A percentile compares a stretch with the other conserved stretches of the same genome.
Evolutionary conservation across 2,329 filamentous ascomycete genomes (phyloP).

Genomic region (Alternaria sp.): DNA sequence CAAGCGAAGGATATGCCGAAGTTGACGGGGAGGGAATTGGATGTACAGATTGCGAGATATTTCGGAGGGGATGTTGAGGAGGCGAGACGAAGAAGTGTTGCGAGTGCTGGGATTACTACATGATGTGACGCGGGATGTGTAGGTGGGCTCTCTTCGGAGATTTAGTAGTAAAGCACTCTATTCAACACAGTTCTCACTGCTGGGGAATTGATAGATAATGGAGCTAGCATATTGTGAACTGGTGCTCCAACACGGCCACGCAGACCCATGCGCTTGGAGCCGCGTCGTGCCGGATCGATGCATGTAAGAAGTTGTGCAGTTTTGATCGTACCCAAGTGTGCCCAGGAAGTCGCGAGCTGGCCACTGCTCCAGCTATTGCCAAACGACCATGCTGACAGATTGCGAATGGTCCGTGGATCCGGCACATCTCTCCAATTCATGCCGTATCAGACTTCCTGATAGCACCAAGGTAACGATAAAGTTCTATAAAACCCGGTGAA

Average conservation of each 20-base stretch:
- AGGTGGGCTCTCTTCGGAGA: background rate
- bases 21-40: conserved; percentile 12
- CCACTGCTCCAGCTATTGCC: background rate
- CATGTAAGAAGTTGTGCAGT: background rate
- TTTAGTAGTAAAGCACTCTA: background rate
- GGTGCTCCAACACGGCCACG: background rate
- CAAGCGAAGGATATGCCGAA: conserved; percentile 17
- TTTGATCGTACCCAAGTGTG: background rate
- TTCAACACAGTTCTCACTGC: background rate
- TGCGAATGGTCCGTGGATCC: background rate
- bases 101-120: background rate
- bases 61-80: conserved; percentile 21
- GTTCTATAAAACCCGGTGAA: background rate
- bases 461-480: conserved; percentile 1
- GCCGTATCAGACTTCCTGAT: background rate
- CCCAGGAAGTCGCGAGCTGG: background rate
- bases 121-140: background rate
- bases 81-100: conserved; percentile 13
- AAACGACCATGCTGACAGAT: background rate
- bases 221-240: background rate
- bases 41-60: conserved; percentile 17
- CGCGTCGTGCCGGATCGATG: background rate
- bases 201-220: background rate
- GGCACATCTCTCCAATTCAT: background rate
- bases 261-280: background rate